A percentile compares a stretch with the other conserved stretches of the same genome.
These are phyloP conservation scores for Termitomyces sp. DNA, from an alignment of 768 basidiomycete genomes.

Conservation along the genomic window DNA sequence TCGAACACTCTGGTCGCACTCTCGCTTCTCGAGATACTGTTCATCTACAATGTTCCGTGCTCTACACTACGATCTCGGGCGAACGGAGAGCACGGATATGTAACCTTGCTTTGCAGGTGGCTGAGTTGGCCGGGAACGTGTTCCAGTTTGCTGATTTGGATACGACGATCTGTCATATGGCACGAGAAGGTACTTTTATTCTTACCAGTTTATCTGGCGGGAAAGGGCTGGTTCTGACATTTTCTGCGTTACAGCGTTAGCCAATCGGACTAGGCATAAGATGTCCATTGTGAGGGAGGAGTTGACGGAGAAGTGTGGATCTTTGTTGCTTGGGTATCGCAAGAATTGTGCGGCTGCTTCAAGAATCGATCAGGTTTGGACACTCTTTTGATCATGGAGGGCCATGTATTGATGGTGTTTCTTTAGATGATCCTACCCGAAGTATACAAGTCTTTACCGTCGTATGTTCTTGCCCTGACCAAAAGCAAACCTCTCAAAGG, in stretches of 20 bases:
- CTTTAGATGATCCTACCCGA: conserved; percentile 89
- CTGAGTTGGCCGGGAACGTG: conserved; percentile 82
- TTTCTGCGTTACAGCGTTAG: conserved; percentile 55
- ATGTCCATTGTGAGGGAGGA: conserved; percentile 78
- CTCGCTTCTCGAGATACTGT: conserved; percentile 71
- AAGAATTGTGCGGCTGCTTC: conserved; percentile 83
- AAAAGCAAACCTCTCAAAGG: conserved; percentile 97
- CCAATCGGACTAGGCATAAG: conserved; percentile 50
- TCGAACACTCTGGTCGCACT: conserved; percentile 61
- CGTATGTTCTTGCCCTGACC: conserved; percentile 73
- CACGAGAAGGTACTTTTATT: conserved; percentile 64
- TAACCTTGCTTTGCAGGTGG: conserved; percentile 82
- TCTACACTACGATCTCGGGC: conserved; percentile 79
- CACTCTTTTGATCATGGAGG: background rate
- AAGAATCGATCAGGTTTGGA: conserved; percentile 66
- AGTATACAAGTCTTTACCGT: conserved; percentile 80
- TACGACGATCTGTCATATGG: conserved; percentile 63
- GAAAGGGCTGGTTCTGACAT: background rate
- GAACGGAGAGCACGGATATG: conserved; percentile 78
- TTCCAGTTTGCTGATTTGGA: conserved; percentile 93
- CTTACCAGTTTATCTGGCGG: background rate
- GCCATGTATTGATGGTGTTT: conserved; percentile 5
- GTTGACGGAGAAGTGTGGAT: conserved; percentile 78
- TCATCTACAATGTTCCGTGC: conserved; percentile 78
- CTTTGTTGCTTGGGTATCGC: conserved; percentile 81